phyloP scores from a whole-genome alignment of 1,139 yeast genomes.

The Barnettozyma hawaiiensis region DNA sequence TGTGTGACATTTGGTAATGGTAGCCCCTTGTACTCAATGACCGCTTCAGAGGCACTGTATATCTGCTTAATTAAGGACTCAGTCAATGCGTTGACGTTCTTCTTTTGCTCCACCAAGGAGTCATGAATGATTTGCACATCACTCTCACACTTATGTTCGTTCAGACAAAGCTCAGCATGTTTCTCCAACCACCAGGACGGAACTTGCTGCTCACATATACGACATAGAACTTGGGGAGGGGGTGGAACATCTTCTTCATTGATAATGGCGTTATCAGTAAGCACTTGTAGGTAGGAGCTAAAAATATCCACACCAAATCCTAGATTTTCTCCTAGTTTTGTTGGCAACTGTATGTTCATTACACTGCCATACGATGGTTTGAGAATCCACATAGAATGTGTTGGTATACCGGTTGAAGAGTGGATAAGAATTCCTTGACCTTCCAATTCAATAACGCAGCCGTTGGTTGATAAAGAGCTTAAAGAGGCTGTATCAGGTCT shows the following conservation, averaged over 20 bases:
- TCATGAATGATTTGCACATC: conserved; percentile 79
- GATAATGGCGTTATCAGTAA: conserved; percentile 56
- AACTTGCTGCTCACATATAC: conserved; percentile 86
- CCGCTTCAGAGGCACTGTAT: conserved; percentile 11
- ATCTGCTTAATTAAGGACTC: conserved; percentile 17
- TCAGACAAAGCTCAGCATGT: conserved; percentile 82
- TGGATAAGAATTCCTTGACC: conserved; percentile 95
- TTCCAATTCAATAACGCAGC: conserved; percentile 67
- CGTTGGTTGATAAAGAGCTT: conserved; percentile 44
- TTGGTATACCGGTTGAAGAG: conserved; percentile 53
- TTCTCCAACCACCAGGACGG: conserved; percentile 97
- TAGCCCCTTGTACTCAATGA: conserved; percentile 54
- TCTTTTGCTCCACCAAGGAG: conserved; percentile 63
- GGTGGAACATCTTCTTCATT: conserved; percentile 65
- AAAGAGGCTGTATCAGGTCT: conserved; percentile 21
- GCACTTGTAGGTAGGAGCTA: conserved; percentile 60
- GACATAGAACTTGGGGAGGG: conserved; percentile 75
- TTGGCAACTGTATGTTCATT: conserved; percentile 61
- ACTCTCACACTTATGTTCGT: conserved; percentile 80
- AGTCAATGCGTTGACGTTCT: conserved; percentile 33
- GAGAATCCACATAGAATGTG: conserved; percentile 91
- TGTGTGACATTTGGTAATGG: conserved; percentile 39
- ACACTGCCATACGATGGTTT: conserved; percentile 66
- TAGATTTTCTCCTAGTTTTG: conserved; percentile 57
- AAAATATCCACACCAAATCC: conserved; percentile 90